These are phyloP conservation scores for Bullera alba DNA, from an alignment of 768 basidiomycete genomes.

Conservation along the genomic window DNA sequence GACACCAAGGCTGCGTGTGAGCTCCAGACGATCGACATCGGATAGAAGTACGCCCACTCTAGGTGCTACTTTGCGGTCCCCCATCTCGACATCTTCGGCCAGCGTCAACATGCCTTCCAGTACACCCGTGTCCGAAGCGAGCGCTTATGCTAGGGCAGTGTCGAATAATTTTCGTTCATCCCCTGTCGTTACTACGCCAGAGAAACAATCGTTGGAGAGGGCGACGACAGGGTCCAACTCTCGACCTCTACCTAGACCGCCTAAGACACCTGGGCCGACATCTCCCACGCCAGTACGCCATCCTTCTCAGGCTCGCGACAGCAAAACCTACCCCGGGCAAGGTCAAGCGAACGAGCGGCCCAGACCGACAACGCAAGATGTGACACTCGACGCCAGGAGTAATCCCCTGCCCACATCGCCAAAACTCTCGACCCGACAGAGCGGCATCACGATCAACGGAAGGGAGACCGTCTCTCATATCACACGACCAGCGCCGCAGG, in stretches of 20 bases:
- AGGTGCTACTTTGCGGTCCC: no score
- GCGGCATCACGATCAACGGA: neutral
- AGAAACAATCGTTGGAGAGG: neutral
- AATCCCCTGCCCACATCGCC: no score
- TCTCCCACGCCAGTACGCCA: constrained; percentile 1
- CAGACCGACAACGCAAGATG: neutral
- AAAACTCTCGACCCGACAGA: no score
- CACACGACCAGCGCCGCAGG: neutral
- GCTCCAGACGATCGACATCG: no score
- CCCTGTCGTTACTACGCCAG: neutral
- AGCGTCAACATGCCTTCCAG: no score
- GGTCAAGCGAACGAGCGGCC: neutral
- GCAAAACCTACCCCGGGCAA: neutral
- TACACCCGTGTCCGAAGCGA: constrained; percentile 20
- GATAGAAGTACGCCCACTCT: no score
- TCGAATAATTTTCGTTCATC: neutral
- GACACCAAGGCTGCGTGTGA: no score
- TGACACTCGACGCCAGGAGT: neutral
- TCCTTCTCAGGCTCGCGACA: constrained; percentile 1
- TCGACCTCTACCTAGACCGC: constrained; percentile 22
- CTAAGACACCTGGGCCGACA: neutral
- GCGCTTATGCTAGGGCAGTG: constrained; percentile 27
- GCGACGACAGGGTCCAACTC: constrained; percentile 7
- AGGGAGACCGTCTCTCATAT: neutral
- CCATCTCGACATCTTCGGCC: no score